Percentiles rank a stretch among this genome's conserved stretches.
Conservation (phyloP, 1,284 basidiomycete genomes). For the Sanghuangporus sanghuang region DNA sequence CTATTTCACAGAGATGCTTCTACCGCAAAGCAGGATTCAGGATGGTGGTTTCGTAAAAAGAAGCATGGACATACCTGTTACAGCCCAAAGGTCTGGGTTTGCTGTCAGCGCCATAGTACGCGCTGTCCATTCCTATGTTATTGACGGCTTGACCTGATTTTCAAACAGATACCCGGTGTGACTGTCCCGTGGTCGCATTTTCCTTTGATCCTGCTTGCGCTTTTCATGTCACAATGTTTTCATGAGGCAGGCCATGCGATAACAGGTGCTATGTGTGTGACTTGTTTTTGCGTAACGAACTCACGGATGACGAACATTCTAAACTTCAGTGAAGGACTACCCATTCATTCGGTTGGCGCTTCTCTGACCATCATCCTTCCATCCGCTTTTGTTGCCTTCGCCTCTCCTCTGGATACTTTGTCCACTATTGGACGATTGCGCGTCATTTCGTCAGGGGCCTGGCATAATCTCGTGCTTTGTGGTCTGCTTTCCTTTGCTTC, state of each 20-base stretch:
- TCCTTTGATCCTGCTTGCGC: constrained; percentile 51
- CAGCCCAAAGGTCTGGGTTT: constrained; percentile 5
- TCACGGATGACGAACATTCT: background rate
- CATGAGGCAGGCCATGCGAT: constrained; percentile 73
- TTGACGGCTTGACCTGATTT: background rate
- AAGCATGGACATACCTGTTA: constrained; percentile 7
- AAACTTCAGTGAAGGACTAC: constrained; percentile 42
- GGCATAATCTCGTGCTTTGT: constrained; percentile 59
- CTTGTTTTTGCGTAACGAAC: background rate
- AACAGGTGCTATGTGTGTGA: constrained; percentile 56
- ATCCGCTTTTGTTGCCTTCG: constrained; percentile 62
- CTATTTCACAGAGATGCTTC: background rate
- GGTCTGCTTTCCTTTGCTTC: constrained; percentile 31
- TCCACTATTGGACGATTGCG: constrained; percentile 41
- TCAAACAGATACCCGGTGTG: constrained; percentile 61
- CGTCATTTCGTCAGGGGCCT: constrained; percentile 61
- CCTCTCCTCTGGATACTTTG: constrained; percentile 35
- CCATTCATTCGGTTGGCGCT: constrained; percentile 51
- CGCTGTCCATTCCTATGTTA: constrained; percentile 9
- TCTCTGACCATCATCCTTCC: constrained; percentile 55
- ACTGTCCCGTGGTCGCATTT: constrained; percentile 66
- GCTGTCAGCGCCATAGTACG: constrained; percentile 41
- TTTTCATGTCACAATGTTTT: constrained; percentile 53
- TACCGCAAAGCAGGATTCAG: constrained; percentile 21
- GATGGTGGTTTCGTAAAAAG: constrained; percentile 18